A percentile compares a stretch with the other conserved stretches of the same genome.
phyloP scores from a whole-genome alignment of 2,329 filamentous ascomycete species.

The Trichoderma endophyticum region DNA sequence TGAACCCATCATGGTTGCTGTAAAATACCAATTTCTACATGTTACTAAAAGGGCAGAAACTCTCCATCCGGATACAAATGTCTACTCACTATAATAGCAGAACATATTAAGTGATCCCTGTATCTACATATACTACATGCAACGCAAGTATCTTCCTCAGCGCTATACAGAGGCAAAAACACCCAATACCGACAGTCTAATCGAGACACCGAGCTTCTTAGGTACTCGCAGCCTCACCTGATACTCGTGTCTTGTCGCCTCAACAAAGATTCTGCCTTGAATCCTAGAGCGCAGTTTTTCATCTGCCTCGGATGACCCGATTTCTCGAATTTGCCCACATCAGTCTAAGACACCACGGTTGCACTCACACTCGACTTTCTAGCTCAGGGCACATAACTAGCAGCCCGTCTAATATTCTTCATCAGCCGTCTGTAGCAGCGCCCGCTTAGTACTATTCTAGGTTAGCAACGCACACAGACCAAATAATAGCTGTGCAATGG shows the following conservation, averaged over 20 bases:
- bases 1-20: neutral
- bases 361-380: neutral
- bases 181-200: neutral
- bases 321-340: neutral
- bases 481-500: neutral
- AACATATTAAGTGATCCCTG: neutral
- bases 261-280: neutral
- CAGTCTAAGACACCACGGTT: neutral
- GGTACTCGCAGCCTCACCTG: neutral
- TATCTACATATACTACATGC: neutral
- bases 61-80: neutral
- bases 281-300: neutral
- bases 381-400: neutral
- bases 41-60: neutral
- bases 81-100: neutral
- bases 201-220: conserved; percentile 1
- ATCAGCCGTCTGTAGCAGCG: neutral
- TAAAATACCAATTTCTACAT: neutral
- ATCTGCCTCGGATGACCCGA: neutral
- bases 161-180: neutral
- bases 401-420: neutral
- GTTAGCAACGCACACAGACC: neutral
- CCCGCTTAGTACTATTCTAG: neutral
- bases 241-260: neutral
- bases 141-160: neutral